A percentile compares a stretch with the other conserved stretches of the same genome.
These are phyloP conservation scores for Ophiostoma pallidulum DNA, from an alignment of 2,329 filamentous ascomycete genomes.

Conservation along the genomic window DNA sequence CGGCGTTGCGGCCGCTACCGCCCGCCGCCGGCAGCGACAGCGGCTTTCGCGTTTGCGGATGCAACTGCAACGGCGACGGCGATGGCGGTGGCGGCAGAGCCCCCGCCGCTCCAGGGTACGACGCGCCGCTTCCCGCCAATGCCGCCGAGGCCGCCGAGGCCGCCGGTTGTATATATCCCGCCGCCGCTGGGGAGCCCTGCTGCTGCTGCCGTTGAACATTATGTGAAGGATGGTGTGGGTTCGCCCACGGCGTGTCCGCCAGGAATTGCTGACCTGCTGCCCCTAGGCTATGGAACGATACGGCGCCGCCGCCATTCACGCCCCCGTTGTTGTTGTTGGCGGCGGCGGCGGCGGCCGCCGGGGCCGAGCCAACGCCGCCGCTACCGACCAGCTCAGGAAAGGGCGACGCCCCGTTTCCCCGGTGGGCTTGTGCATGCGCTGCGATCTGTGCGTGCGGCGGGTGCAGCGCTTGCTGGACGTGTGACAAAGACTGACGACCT, in stretches of 20 bases:
- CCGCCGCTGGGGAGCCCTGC: constrained; percentile 1
- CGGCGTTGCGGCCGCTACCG: background rate
- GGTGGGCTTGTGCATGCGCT: background rate
- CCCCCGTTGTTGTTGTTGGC: background rate
- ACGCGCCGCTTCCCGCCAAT: background rate
- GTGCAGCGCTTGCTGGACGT: no score
- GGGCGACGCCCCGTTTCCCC: constrained; percentile 22
- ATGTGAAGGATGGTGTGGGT: constrained; percentile 64
- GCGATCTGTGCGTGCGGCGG: background rate
- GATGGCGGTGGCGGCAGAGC: background rate
- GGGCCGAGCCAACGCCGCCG: background rate
- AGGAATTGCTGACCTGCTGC: constrained; percentile 78
- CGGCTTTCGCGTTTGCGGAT: no score
- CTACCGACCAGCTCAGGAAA: background rate
- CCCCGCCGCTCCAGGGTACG: constrained; percentile 1
- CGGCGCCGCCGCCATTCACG: constrained; percentile 4
- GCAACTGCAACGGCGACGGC: background rate
- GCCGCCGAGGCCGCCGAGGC: no score
- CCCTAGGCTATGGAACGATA: constrained; percentile 41
- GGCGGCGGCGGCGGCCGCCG: background rate
- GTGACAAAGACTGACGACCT: background rate
- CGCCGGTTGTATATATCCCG: background rate
- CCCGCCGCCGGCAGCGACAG: background rate
- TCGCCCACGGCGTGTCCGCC: constrained; percentile 86
- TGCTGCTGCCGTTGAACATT: constrained; percentile 13